Evolutionary conservation across 805 yeast species (phyloP), one percentile per base, ranked within the genome.

Genomic region (Ogataea glucozyma): DNA sequence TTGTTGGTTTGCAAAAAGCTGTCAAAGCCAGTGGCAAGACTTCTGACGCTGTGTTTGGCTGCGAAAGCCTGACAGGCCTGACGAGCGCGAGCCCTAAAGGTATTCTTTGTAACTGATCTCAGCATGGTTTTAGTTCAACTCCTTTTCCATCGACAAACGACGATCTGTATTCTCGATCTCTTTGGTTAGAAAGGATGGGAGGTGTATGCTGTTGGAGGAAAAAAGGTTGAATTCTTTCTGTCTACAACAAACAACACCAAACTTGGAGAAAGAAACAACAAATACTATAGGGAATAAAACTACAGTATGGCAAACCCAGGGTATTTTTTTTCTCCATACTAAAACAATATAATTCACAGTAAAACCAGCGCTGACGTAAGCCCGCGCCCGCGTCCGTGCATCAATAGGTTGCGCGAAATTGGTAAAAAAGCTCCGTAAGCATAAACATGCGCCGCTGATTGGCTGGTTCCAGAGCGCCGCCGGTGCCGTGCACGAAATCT

Each of bases 1-100:
- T 87, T 87, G 64, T 81, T 80, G 47, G 93, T 79, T 54, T 85
- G 86, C 54, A 90, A 70, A 67, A 93, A 93, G 31, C 81, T 75
- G 69, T 93, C 99, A 44, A 70, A 61, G 27, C 65, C 65, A 31
- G 72, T 61, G 44, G 77, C 72, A 47, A 59, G 43, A 13, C 52
- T 22, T 47, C 61, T 56, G 30, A 34, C 29, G 12, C 38, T 24
- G 24, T 31, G 34, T 19, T 31, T 31, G 22, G 34, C 24, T n/a
- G 38, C 17, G 27, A 34, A 9, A 16, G 40, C 32, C 41, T 26
- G 38, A 20, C 21, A 19, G 8, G 17, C 14, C 17, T 34, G 38
- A 13, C 38, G 38, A 22, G 41, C 41, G 27, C 51, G 49, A 45
- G 58, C 49, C 44, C 57, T 51, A 36, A 62, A 48, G 21, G 52